Conservation (phyloP, 352 stramenopile genomes). For the Phytophthora pistaciae region DNA sequence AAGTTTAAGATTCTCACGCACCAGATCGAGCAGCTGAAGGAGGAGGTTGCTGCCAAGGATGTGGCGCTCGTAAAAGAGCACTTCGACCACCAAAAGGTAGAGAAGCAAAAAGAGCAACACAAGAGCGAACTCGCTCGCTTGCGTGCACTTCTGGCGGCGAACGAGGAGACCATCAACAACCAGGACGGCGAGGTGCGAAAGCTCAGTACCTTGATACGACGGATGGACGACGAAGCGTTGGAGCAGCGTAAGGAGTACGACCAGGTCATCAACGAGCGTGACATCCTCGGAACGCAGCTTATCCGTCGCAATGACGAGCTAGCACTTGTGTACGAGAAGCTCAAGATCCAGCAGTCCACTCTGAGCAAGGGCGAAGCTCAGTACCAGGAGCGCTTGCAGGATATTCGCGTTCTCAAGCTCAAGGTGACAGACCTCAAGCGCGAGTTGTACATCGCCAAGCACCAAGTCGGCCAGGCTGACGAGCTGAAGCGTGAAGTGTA, state of each 20-base stretch:
- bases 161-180: slow-evolving; percentile 95
- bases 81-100: slow-evolving; percentile 95
- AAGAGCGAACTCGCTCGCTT: slow-evolving; percentile 94
- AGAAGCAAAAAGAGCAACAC: slow-evolving; percentile 95
- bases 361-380: slow-evolving; percentile 94
- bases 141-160: slow-evolving; percentile 86
- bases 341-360: slow-evolving; percentile 97
- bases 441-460: slow-evolving; percentile 92
- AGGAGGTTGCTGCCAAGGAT: slow-evolving; percentile 96
- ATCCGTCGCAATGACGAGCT: slow-evolving; percentile 97
- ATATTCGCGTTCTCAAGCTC: slow-evolving; percentile 96
- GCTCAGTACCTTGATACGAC: slow-evolving; percentile 91
- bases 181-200: slow-evolving; percentile 96
- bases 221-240: slow-evolving; percentile 95
- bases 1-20: slow-evolving; percentile 98
- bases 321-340: slow-evolving; percentile 97
- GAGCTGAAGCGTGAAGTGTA: slow-evolving; percentile 92
- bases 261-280: slow-evolving; percentile 96
- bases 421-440: slow-evolving; percentile 95
- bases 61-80: slow-evolving; percentile 96
- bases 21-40: slow-evolving; percentile 97
- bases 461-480: slow-evolving; percentile 88
- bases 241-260: slow-evolving; percentile 97
- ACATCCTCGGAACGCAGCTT: slow-evolving; percentile 97
- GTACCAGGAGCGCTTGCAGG: slow-evolving; percentile 94